These are phyloP conservation scores for Colletotrichum sp. DNA, from an alignment of 2,329 filamentous ascomycete genomes.

Conservation along the genomic window DNA sequence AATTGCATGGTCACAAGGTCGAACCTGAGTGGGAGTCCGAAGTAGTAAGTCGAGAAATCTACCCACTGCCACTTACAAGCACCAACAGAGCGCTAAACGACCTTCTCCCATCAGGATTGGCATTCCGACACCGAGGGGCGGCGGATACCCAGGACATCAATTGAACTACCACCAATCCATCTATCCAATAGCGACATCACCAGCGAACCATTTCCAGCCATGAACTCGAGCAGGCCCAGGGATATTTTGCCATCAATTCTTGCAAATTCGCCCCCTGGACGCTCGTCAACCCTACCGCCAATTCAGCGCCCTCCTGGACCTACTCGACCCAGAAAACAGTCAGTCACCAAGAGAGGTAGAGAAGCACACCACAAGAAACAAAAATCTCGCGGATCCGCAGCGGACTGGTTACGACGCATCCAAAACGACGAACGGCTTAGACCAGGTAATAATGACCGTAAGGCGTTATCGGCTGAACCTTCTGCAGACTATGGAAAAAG, in stretches of 20 bases:
- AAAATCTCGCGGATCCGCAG: slow-evolving; percentile 73
- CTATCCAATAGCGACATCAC: slow-evolving; percentile 64
- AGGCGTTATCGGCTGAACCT: slow-evolving; percentile 87
- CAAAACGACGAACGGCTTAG: slow-evolving; percentile 71
- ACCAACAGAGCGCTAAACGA: slow-evolving; percentile 11
- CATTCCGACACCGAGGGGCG: slow-evolving; percentile 74
- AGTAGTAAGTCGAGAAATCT: slow-evolving; percentile 59
- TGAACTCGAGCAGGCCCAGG: slow-evolving; percentile 66
- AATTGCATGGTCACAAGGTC: slow-evolving; percentile 78
- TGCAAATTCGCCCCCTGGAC: slow-evolving; percentile 80
- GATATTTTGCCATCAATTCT: slow-evolving; percentile 86
- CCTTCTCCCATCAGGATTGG: slow-evolving; percentile 60
- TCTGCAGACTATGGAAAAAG: slow-evolving; percentile 83
- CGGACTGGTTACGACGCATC: slow-evolving; percentile 66
- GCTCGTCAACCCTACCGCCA: slow-evolving; percentile 87
- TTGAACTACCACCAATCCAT: slow-evolving; percentile 77
- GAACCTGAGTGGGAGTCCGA: slow-evolving; percentile 82
- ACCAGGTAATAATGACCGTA: slow-evolving; percentile 72
- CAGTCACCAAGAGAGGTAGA: slow-evolving; percentile 79
- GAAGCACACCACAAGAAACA: slow-evolving; percentile 82
- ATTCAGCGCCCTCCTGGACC: slow-evolving; percentile 76
- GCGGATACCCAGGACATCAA: slow-evolving; percentile 68
- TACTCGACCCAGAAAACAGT: slow-evolving; percentile 81
- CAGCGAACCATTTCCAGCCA: slow-evolving; percentile 73
- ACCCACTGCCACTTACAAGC: slow-evolving; percentile 19